Percentiles rank a stretch among this genome's conserved stretches.
These are phyloP conservation scores for Volvox carteri DNA, from an alignment of 163 green algal species.

Conservation along the genomic window DNA sequence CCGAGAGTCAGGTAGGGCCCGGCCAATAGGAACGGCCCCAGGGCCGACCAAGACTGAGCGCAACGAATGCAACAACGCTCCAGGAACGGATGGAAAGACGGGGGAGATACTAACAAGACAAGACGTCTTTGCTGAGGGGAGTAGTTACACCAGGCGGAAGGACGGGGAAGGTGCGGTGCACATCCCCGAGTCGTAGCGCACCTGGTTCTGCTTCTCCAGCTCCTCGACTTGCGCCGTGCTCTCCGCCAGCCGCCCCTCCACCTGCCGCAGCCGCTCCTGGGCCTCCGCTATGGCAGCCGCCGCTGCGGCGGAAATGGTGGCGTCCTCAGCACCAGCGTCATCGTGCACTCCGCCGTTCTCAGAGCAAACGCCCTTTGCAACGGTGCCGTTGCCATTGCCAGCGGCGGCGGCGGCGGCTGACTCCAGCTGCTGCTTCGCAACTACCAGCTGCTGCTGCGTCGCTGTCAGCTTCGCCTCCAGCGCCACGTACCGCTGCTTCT, in stretches of 20 bases:
- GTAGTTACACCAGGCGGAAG: no score
- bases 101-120: no score
- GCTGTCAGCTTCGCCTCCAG: conserved; percentile 34
- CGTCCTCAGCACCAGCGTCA: background rate
- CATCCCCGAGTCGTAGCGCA: no score
- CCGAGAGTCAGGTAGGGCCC: no score
- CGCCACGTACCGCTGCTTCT: conserved; percentile 27
- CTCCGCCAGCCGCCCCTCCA: conserved; percentile 28
- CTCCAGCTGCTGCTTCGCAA: conserved; percentile 28
- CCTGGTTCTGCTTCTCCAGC: conserved; percentile 39
- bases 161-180: no score
- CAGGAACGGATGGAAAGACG: no score
- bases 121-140: no score
- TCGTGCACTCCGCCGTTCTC: background rate
- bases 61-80: no score
- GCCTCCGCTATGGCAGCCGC: background rate
- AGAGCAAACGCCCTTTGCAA: background rate
- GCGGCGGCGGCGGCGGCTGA: background rate
- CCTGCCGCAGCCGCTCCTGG: conserved; percentile 15
- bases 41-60: no score
- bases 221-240: conserved; percentile 7
- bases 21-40: no score
- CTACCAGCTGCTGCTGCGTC: background rate
- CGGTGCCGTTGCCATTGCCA: background rate
- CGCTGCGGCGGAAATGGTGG: background rate